A percentile compares a stretch with the other conserved stretches of the same genome.
Evolutionary conservation across 495 filamentous ascomycete genomes (phyloP).

Genomic region (Neurospora tetraspora): DNA sequence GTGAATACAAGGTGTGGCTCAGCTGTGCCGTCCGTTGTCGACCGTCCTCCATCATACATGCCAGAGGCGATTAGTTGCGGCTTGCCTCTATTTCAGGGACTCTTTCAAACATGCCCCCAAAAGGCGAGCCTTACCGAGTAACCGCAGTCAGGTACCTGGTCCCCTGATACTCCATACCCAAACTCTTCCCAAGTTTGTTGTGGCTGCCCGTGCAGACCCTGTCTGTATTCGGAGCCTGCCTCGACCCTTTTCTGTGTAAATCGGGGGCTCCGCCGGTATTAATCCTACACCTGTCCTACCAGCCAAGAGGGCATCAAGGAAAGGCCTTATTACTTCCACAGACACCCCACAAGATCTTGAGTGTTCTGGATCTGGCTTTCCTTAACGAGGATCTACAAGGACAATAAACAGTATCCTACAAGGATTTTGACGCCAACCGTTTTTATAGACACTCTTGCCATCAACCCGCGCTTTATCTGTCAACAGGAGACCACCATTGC

Average conservation of each 20-base stretch:
- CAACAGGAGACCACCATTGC: neutral
- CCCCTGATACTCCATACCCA: constrained; percentile 12
- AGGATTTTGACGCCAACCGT: neutral
- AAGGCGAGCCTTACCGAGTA: constrained; percentile 18
- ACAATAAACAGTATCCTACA: neutral
- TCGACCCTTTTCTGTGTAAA: constrained; percentile 39
- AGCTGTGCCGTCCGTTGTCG: constrained; percentile 31
- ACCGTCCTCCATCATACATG: constrained; percentile 24
- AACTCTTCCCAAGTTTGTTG: constrained; percentile 13
- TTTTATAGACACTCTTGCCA: neutral
- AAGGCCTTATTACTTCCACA: constrained; percentile 35
- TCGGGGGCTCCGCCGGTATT: constrained; percentile 39
- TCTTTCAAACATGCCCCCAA: constrained; percentile 26
- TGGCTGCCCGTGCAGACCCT: constrained; percentile 33
- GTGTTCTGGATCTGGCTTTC: neutral
- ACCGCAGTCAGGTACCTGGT: constrained; percentile 30
- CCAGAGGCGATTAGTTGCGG: constrained; percentile 30
- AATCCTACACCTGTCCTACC: constrained; percentile 40
- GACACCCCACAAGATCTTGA: constrained; percentile 25
- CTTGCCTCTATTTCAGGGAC: constrained; percentile 30
- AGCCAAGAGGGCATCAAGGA: constrained; percentile 33
- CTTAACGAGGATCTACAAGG: neutral
- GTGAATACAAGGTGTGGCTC: constrained; percentile 36
- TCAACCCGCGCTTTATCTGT: neutral
- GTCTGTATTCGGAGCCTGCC: constrained; percentile 36